Conservation (phyloP, 1,284 basidiomycete genomes). For the Rhodotorula sp. region DNA sequence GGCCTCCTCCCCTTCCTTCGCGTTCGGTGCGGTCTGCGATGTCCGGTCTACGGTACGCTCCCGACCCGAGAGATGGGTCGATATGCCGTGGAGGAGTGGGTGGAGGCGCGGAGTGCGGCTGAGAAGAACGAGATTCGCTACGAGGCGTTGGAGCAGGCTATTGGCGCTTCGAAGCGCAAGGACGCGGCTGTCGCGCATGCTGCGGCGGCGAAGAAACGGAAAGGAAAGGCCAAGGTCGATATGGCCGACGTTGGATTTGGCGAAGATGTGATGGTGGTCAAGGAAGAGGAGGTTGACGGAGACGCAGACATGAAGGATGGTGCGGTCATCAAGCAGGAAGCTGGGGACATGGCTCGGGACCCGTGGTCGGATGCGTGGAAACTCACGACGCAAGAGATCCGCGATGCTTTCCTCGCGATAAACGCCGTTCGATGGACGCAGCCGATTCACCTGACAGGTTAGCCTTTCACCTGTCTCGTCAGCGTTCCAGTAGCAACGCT, state of each 20-base stretch:
- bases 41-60: constrained; percentile 92
- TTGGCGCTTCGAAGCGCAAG: not conserved
- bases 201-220: constrained; percentile 6
- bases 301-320: constrained; percentile 31
- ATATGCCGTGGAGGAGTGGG: constrained; percentile 59
- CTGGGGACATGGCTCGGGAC: constrained; percentile 1
- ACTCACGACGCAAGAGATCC: constrained; percentile 31
- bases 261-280: not conserved
- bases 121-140: constrained; percentile 41
- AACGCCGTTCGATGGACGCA: constrained; percentile 93
- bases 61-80: constrained; percentile 96
- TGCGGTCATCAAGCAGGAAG: constrained; percentile 7
- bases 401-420: constrained; percentile 78
- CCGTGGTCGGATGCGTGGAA: constrained; percentile 37
- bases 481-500: not conserved
- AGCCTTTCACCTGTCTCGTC: not conserved
- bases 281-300: constrained; percentile 33
- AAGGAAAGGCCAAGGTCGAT: constrained; percentile 8
- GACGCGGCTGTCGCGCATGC: constrained; percentile 33
- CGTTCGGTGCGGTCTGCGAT: constrained; percentile 79
- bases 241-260: not conserved
- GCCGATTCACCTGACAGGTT: constrained; percentile 90
- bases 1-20: constrained; percentile 58
- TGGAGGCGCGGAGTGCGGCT: constrained; percentile 33
- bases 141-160: constrained; percentile 3